Percentiles rank a stretch among this genome's conserved stretches.
phyloP scores from a whole-genome alignment of 129 eudicot genomes.

The Kitagawia praeruptora region DNA sequence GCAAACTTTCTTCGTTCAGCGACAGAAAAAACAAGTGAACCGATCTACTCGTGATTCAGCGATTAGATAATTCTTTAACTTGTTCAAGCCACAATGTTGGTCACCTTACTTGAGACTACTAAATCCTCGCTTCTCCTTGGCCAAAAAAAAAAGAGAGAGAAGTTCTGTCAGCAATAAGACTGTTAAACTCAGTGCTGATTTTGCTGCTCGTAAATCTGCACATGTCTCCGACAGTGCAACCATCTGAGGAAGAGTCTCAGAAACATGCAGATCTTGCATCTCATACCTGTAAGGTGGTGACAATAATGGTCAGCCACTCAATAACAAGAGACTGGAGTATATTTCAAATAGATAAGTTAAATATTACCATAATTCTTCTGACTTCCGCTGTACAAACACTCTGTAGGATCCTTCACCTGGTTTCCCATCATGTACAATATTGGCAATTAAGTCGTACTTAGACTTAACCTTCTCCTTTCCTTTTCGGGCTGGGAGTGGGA shows the following conservation, averaged over 20 bases:
- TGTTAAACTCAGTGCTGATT: neutral
- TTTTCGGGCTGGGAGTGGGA: slow-evolving; percentile 64
- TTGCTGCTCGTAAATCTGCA: slow-evolving; percentile 8
- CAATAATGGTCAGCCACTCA: neutral
- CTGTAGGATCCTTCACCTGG: slow-evolving; percentile 89
- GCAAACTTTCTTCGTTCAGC: neutral
- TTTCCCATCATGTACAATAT: slow-evolving; percentile 93
- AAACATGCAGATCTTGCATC: slow-evolving; percentile 59
- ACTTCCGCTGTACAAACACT: slow-evolving; percentile 83
- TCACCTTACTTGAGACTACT: neutral
- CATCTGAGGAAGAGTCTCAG: slow-evolving; percentile 10
- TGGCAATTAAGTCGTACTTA: slow-evolving; percentile 85
- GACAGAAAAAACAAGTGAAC: too few relatives aligned
- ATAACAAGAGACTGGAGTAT: neutral
- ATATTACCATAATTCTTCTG: slow-evolving; percentile 87
- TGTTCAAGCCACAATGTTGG: neutral
- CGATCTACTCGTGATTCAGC: neutral
- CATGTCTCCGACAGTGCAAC: slow-evolving; percentile 6
- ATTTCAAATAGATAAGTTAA: neutral
- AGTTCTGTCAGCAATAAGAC: neutral
- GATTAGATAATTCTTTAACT: neutral
- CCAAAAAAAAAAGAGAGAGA: neutral
- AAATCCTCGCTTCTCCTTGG: neutral
- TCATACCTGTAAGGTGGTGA: slow-evolving; percentile 53
- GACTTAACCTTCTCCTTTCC: slow-evolving; percentile 51